These are phyloP conservation scores for Ceratobasidium sp. DNA, from an alignment of 1,284 basidiomycete genomes.

Conservation along the genomic window DNA sequence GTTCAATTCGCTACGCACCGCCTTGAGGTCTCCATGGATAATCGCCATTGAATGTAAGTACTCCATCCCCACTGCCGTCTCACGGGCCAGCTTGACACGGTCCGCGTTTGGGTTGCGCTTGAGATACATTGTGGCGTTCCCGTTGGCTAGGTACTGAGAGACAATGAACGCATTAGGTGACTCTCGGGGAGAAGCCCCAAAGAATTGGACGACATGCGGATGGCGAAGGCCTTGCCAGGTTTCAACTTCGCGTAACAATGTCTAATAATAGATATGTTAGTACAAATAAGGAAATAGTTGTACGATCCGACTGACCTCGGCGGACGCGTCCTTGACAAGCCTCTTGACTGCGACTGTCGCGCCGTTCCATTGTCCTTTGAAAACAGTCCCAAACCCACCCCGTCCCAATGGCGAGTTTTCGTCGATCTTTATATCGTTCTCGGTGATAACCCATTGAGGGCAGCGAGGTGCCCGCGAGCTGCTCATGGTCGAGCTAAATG, in stretches of 20 bases:
- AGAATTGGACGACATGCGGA: conserved; percentile 47
- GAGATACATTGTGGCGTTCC: conserved; percentile 66
- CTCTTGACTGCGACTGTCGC: conserved; percentile 40
- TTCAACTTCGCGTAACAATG: conserved; percentile 35
- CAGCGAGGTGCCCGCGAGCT: not conserved
- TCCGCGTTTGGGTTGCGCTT: conserved; percentile 35
- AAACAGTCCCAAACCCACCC: conserved; percentile 42
- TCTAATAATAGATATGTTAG: not conserved
- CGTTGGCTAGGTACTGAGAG: conserved; percentile 69
- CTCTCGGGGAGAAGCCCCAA: conserved; percentile 45
- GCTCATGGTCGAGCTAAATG: conserved; percentile 17
- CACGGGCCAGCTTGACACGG: conserved; percentile 60
- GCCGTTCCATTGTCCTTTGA: conserved; percentile 44
- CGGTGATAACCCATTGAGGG: conserved; percentile 33
- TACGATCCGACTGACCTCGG: conserved; percentile 10
- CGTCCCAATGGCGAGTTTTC: conserved; percentile 32
- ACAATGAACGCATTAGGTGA: conserved; percentile 61
- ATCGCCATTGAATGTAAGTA: conserved; percentile 66
- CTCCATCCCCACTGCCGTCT: conserved; percentile 63
- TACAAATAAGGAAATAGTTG: not conserved
- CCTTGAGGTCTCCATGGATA: conserved; percentile 46
- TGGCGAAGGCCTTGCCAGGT: conserved; percentile 42
- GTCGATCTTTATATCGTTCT: conserved; percentile 40
- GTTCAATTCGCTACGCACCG: conserved; percentile 5
- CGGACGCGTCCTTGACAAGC: conserved; percentile 42